Base-by-base conservation (phyloP, 2,329 filamentous ascomycete species). In the Paraphaeosphaeria minitans region DNA sequence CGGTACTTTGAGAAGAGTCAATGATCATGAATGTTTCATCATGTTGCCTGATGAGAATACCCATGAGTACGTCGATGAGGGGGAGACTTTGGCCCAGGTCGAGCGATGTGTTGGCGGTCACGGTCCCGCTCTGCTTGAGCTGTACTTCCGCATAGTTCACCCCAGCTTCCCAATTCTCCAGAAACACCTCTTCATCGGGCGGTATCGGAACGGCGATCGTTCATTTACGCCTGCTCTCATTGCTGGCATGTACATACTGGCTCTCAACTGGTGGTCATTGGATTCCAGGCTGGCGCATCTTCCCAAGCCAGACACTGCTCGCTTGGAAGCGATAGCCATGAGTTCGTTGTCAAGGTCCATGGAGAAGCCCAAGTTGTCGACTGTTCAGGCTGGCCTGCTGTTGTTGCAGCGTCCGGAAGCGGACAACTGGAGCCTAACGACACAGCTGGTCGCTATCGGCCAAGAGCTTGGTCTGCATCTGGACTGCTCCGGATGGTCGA, bases 391-490 rank as follows among this genome's bases (percentile, higher is more conserved):
- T 19, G 90, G 90, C 0, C 79, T 94, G 33, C 78, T 94, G 14
- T 79, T 94, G 14, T 86, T 91, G 13, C 91, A 94, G 70, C 83
- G 89, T 31, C 89, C 89, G 7, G 89, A 91, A 66, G 88, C 89
- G 12, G 89, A 92, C 68, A 89, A 93, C 53, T 94, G 93, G 87
- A 90, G 91, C 1, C 82, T 94, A 58, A 97, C 93, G 0, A 91
- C 91, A 4, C 93, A 97, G 73, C 80, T 97, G 21, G 92, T 97
- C 9, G 93, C 93, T 22, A 88, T 95, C 43, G 89, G 87, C 0
- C 93, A 97, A 75, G 92, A 97, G 75, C 83, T 97, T 2, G 93
- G 93, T 48, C 81, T 97, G 41, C 93, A 97, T 74, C 86, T 96
- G 42, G 92, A 97, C 77, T 96, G 92, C 78, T 87, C 89, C 5